A percentile compares a stretch with the other conserved stretches of the same genome.
Evolutionary conservation across 2,329 filamentous ascomycete species (phyloP).

Genomic region (Zalaria obscura): DNA sequence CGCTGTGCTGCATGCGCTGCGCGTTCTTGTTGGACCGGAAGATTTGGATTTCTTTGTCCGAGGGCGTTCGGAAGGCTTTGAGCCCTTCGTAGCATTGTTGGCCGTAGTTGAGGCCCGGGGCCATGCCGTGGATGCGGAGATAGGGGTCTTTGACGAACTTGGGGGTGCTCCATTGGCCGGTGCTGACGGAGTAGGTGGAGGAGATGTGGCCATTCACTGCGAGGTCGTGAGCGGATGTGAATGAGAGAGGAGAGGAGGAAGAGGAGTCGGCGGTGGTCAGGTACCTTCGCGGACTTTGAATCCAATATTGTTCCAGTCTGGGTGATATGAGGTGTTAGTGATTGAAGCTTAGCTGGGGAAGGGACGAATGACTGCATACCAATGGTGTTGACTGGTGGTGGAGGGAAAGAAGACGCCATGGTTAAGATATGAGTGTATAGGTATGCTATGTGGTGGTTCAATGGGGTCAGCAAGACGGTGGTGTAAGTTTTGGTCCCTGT

Average conservation of each 20-base stretch:
- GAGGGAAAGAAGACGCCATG: conserved; percentile 43
- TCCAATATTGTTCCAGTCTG: conserved; percentile 84
- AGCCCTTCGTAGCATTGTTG: conserved; percentile 98
- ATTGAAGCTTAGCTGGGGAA: not conserved
- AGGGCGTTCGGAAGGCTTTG: conserved; percentile 78
- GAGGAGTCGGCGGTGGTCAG: conserved; percentile 7
- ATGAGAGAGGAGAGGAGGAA: not conserved
- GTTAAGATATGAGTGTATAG: too few species aligned
- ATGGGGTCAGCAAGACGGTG: too few species aligned
- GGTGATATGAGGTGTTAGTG: conserved; percentile 1
- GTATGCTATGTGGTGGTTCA: too few species aligned
- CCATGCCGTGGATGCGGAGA: conserved; percentile 87
- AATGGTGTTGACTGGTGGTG: conserved; percentile 64
- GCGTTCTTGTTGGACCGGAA: conserved; percentile 86
- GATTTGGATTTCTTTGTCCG: conserved; percentile 57
- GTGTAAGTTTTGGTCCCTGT: too few species aligned
- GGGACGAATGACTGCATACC: conserved; percentile 23
- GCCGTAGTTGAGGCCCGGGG: conserved; percentile 88
- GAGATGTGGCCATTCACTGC: conserved; percentile 89
- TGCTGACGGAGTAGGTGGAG: conserved; percentile 63
- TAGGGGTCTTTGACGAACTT: conserved; percentile 70
- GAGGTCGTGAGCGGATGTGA: not conserved
- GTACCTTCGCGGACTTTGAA: conserved; percentile 83
- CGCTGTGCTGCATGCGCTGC: conserved; percentile 68
- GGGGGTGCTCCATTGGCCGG: conserved; percentile 63